A percentile compares a stretch with the other conserved stretches of the same genome.
phyloP scores from a whole-genome alignment of 352 stramenopile species.

The Phytophthora pistaciae region DNA sequence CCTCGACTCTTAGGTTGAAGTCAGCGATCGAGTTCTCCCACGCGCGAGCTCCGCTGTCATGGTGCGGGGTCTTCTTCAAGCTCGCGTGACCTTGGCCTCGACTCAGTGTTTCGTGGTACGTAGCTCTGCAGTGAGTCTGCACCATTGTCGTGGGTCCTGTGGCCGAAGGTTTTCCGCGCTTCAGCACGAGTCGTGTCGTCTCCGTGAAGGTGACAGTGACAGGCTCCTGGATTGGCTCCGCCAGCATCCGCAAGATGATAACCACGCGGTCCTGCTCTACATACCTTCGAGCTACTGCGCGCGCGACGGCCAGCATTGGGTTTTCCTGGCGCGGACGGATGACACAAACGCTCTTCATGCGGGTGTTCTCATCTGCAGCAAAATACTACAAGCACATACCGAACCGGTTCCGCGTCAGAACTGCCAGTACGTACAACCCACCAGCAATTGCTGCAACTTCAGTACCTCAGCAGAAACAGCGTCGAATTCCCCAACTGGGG shows the following conservation, averaged over 20 bases:
- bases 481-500: background rate
- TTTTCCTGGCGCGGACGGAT: background rate
- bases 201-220: conserved; percentile 14
- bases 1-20: conserved; percentile 20
- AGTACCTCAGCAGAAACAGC: conserved; percentile 7
- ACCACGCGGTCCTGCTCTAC: conserved; percentile 14
- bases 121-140: conserved; percentile 13
- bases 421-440: background rate
- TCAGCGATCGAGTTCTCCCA: conserved; percentile 13
- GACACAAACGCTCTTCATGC: conserved; percentile 5
- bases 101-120: conserved; percentile 1
- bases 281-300: conserved; percentile 15
- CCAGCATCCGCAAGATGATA: conserved; percentile 18
- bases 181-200: conserved; percentile 1
- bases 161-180: background rate
- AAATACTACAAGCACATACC: too few species aligned
- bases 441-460: background rate
- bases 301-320: background rate
- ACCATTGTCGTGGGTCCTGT: conserved; percentile 19
- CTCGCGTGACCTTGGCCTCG: background rate
- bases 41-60: background rate
- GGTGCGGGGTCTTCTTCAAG: conserved; percentile 8
- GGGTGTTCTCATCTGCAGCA: conserved; percentile 8
- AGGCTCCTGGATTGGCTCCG: conserved; percentile 8
- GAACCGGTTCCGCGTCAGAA: too few species aligned